Evolutionary conservation across 805 yeast genomes (phyloP), one percentile per base, ranked within the genome.

Genomic region (Myxozyma melibiosi): DNA sequence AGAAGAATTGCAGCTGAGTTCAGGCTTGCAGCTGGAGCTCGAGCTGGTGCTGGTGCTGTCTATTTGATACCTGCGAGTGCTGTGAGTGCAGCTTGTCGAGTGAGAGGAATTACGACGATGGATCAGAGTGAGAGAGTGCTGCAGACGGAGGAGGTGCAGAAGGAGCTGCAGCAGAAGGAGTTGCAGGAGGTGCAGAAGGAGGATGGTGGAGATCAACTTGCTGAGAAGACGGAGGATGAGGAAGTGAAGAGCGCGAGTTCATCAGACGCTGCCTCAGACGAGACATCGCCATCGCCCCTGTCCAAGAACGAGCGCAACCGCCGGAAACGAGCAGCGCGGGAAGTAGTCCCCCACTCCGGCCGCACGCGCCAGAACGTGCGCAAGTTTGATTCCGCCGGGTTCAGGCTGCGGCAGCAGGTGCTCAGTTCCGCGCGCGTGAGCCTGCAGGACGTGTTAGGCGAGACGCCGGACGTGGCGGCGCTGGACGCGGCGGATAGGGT

Each of bases 341-440:
- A n/a, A n/a, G n/a, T n/a, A n/a, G n/a, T n/a, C n/a, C n/a, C n/a
- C n/a, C n/a, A n/a, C 14, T n/a, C 38, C 25, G 33, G 34, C 14
- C 41, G 28, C 45, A 24, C 20, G 31, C 5, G 38, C 24, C 44
- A 42, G 14, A 18, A 34, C 2, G 13, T 35, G 31, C 48, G 57
- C 9, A 31, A 33, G 18, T 58, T 45, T 28, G 62, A 58, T 33
- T 22, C 44, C 9, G 61, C 54, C 28, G 62, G 62, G 5, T 58
- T 58, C 31, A 53, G 62, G 7, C 53, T 55, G 37, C 62, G 62
- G 9, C 60, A 51, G 41, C 62, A 54, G 31, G 34, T 55, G 7
- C 18, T 58, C 14, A 50, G 51, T 33, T 20, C 62, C 8, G 42
- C 41, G 24, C 31, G 34, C 2, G 28, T 31, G 28, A 55, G 50